Evolutionary conservation across 768 basidiomycete species (phyloP), one percentile per base, ranked within the genome.

Genomic region (Russula compacta): DNA sequence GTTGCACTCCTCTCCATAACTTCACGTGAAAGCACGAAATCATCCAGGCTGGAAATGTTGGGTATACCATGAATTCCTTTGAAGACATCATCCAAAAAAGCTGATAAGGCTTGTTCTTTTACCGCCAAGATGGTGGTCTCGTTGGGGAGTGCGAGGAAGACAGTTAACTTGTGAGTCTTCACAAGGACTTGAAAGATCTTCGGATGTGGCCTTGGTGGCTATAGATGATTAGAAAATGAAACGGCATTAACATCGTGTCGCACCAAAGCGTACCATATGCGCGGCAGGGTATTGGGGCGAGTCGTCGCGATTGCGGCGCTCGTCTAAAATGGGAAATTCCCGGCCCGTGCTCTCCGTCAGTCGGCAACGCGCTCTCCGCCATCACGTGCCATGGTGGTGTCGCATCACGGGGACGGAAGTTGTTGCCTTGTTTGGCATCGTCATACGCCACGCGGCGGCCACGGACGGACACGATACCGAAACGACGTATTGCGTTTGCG

Each of bases 131-230:
- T 74, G 6, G 81, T 81, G 9, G 78, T 78, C 38, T 77, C 78
- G 8, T 81, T 83, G 44, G 77, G 71, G 10, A 79, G 77, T 7
- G 83, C 81, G 64, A 85, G 73, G 67, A 86, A 78, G 65, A 89
- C 74, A 6, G 84, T 84, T 54, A 86, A 73, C 64, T 82, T 87
- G 75, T 89, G 86, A 0, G 87, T 85, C 68, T 86, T 88, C 65
- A 89, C 71, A n/a, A 83, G 76, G 17, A 90, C 68, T 56, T 87
- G 83, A 72, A 84, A 84, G 52, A 81, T 75, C 73, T 84, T 87
- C 8, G 84, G 83, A 43, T 78, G 78, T 14, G 75, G 64, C 68
- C 80, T 78, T 12, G 75, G 78, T 32, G 83, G 83, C 86, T 83
- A 29, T 46, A 42, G 11, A 52, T 58, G 9, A 51, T 49, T 19